Evolutionary conservation across 805 yeast species (phyloP), one percentile per base, ranked within the genome.

Genomic region (Saccharomycodes ludwigii): DNA sequence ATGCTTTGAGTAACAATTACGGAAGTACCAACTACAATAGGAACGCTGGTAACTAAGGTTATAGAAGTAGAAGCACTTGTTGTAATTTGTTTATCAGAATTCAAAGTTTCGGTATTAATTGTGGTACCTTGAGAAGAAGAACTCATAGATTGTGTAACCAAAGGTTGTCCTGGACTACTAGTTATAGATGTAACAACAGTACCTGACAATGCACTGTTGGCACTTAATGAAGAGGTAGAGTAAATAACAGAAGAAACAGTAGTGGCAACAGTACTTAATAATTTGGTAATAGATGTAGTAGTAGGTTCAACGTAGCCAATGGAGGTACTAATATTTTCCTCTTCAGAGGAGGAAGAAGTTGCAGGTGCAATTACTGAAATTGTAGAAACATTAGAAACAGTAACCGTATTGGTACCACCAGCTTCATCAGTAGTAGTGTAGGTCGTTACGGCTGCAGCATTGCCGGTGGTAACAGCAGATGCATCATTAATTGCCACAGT

Each of bases 111-210:
- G 1, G 64, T 53, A 29, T 49, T 37, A 20, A 59, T 41, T 4
- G 54, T 42, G 5, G 47, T 43, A 14, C 53, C 35, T 20, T 46
- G 40, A 4, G 45, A 40, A 3, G 61, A 52, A 6, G 52, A 41
- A 35, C 52, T 47, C 6, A 47, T 36, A 18, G 46, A 24, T 9
- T 38, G 41, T 24, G 55, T 56, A 3, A 54, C 44, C 11, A 56
- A 52, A 13, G 63, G 63, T 19, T 51, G 41, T 5, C 39, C 37
- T 16, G 50, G 38, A 11, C 46, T 39, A 17, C 52, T 40, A 5
- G 56, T 36, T 17, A 60, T 41, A 16, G 49, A 40, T 3, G 61
- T 52, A 24, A 50, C 51, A 11, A 49, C 40, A 5, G 58, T 47
- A 13, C 53, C 52, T 8, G 58, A 49, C 6, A 36, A 29, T 5